These are phyloP conservation scores for Thermochaetoides dissita DNA, from an alignment of 2,329 filamentous ascomycete genomes.

Conservation along the genomic window DNA sequence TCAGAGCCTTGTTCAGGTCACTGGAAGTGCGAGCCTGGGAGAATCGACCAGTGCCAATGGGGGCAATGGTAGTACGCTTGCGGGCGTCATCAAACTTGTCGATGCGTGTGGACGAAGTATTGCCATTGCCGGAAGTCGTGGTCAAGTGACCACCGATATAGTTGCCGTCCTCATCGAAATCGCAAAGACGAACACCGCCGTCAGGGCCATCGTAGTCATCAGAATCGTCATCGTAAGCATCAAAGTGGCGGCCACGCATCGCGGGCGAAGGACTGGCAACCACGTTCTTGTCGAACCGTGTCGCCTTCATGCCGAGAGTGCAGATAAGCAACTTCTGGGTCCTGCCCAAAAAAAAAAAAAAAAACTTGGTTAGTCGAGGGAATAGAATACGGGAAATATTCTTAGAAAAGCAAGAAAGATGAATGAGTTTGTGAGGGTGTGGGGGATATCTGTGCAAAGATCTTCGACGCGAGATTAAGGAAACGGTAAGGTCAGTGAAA, in stretches of 20 bases:
- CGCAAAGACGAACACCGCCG: constrained; percentile 8
- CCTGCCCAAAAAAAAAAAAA: too few relatives aligned
- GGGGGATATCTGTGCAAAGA: background rate
- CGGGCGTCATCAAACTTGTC: background rate
- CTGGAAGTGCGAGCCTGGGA: background rate
- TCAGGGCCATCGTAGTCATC: constrained; percentile 4
- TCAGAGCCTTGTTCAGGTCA: background rate
- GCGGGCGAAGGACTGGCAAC: background rate
- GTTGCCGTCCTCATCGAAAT: constrained; percentile 4
- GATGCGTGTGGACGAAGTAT: background rate
- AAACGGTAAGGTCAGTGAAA: background rate
- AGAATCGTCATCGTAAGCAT: background rate
- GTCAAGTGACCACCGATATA: background rate
- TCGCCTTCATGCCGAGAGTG: too few relatives aligned
- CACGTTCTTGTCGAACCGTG: too few relatives aligned
- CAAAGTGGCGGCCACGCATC: constrained; percentile 1
- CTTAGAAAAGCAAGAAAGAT: background rate
- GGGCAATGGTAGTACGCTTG: constrained; percentile 4
- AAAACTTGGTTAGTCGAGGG: background rate
- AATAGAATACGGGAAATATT: background rate
- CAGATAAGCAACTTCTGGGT: too few relatives aligned
- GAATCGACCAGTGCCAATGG: constrained; percentile 5
- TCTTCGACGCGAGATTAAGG: background rate
- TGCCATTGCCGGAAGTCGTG: background rate
- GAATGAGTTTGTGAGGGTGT: background rate